Conservation (phyloP, 2,329 filamentous ascomycete species). For the Metarhizium robertsii region DNA sequence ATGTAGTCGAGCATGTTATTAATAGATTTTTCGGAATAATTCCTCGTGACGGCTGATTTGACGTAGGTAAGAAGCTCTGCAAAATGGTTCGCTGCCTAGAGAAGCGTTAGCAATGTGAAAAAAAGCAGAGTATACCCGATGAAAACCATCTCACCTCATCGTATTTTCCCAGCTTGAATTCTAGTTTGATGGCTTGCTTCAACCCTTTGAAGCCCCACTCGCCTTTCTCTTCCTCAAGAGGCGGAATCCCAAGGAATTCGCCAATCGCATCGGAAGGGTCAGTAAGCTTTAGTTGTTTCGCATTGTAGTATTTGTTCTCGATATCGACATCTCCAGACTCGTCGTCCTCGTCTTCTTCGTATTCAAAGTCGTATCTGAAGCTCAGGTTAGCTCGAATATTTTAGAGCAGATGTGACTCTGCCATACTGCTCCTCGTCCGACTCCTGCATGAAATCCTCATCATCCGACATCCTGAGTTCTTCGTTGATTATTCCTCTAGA, state of each 20-base stretch:
- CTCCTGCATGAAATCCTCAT: conserved; percentile 40
- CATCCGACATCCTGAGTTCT: conserved; percentile 36
- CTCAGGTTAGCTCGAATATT: conserved; percentile 5
- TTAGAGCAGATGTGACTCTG: not conserved
- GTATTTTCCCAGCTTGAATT: conserved; percentile 87
- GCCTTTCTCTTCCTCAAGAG: conserved; percentile 80
- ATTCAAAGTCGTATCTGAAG: conserved; percentile 82
- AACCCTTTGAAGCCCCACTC: conserved; percentile 98
- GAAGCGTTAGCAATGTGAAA: not conserved
- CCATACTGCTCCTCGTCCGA: conserved; percentile 36
- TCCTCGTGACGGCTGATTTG: conserved; percentile 91
- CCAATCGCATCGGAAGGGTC: conserved; percentile 82
- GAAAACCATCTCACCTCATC: conserved; percentile 49
- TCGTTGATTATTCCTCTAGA: not conserved
- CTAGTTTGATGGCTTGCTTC: conserved; percentile 96
- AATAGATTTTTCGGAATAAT: conserved; percentile 98
- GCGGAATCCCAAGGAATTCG: conserved; percentile 84
- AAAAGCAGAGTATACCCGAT: not conserved
- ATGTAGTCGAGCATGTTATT: conserved; percentile 99
- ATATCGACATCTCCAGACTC: conserved; percentile 85
- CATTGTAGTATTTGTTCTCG: conserved; percentile 99
- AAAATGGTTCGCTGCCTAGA: conserved; percentile 82
- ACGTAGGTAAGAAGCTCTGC: conserved; percentile 93
- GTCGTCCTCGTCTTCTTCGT: conserved; percentile 86
- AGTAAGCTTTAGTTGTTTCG: conserved; percentile 86